Evolutionary conservation across 176 grass and related monocot species (phyloP).

Genomic region (Stipa capillata): DNA sequence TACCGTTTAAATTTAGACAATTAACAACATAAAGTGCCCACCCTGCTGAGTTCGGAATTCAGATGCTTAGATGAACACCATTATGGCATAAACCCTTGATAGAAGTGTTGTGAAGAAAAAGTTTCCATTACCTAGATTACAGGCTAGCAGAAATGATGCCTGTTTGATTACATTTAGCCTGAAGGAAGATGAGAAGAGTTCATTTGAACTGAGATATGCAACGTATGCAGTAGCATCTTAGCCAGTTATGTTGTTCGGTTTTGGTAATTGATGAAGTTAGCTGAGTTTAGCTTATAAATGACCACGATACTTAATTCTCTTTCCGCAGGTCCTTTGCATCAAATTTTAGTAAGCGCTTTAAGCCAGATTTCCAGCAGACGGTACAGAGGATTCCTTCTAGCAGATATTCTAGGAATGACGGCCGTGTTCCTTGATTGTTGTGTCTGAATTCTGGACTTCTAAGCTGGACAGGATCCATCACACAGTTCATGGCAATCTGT

Average conservation of each 20-base stretch:
- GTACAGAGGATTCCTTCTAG: slow-evolving; percentile 33
- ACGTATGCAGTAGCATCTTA: neutral
- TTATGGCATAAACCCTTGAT: neutral
- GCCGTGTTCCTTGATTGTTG: slow-evolving; percentile 16
- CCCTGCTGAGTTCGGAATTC: neutral
- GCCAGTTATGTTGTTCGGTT: neutral
- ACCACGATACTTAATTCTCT: neutral
- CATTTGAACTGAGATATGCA: neutral
- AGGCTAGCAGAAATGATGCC: neutral
- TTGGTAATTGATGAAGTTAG: neutral
- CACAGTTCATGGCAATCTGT: neutral
- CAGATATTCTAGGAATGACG: slow-evolving; percentile 31
- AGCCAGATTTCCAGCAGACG: slow-evolving; percentile 25
- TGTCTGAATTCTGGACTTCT: neutral
- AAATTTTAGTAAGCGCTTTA: slow-evolving; percentile 35
- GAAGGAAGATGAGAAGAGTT: neutral
- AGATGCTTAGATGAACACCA: neutral
- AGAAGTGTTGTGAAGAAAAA: neutral
- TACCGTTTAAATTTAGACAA: neutral
- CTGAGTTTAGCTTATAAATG: neutral
- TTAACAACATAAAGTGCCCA: neutral
- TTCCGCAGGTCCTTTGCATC: slow-evolving; percentile 28
- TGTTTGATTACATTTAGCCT: neutral
- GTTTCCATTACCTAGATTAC: neutral
- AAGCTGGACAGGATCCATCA: neutral